A percentile compares a stretch with the other conserved stretches of the same genome.
phyloP scores from a whole-genome alignment of 73 alveolate species.

The Blepharisma stoltei region DNA sequence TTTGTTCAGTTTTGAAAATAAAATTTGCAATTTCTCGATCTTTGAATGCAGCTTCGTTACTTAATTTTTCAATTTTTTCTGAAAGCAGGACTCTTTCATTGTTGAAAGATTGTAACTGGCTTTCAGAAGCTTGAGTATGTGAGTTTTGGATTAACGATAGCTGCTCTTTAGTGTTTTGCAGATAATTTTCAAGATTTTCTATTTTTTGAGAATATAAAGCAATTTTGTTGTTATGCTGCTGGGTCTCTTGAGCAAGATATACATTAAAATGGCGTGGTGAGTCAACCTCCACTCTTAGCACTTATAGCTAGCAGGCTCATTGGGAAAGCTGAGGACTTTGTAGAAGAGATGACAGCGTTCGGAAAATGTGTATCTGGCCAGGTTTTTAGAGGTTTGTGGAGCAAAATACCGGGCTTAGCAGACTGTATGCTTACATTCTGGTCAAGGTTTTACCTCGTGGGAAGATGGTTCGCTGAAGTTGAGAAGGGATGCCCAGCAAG shows the following conservation, averaged over 20 bases:
- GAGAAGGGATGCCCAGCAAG: too few species aligned
- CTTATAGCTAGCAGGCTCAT: too few species aligned
- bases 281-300: too few species aligned
- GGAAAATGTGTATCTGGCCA: too few species aligned
- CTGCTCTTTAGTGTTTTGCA: slow-evolving; percentile 7
- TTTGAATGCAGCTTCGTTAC: slow-evolving; percentile 50
- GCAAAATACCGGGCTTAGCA: too few species aligned
- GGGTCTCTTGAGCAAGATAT: not conserved
- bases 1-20: slow-evolving; percentile 58
- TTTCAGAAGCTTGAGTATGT: not conserved
- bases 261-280: too few species aligned
- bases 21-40: slow-evolving; percentile 69
- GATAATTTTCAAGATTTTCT: slow-evolving; percentile 24
- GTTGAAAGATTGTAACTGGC: slow-evolving; percentile 28
- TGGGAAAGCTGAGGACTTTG: too few species aligned
- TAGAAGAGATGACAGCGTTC: too few species aligned
- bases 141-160: not conserved
- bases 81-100: slow-evolving; percentile 59
- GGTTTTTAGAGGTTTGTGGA: too few species aligned
- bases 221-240: not conserved
- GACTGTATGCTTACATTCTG: too few species aligned
- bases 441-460: too few species aligned
- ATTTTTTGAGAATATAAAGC: slow-evolving; percentile 25
- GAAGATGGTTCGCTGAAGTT: too few species aligned
- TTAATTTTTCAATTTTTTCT: slow-evolving; percentile 58